These are phyloP conservation scores for Penicillium decumbens DNA, from an alignment of 2,329 filamentous ascomycete species.

Conservation along the genomic window DNA sequence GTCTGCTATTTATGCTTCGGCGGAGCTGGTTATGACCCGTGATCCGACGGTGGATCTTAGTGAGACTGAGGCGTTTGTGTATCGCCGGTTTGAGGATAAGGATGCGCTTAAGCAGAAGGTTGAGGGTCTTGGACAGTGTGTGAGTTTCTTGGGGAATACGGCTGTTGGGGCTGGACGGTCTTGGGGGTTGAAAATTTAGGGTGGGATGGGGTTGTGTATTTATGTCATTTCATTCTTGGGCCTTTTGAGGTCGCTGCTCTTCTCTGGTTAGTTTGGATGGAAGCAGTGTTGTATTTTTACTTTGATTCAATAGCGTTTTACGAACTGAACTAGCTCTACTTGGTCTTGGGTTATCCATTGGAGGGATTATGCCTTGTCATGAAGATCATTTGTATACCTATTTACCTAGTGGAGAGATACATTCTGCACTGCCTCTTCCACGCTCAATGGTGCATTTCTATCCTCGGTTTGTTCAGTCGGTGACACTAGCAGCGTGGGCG, in stretches of 20 bases:
- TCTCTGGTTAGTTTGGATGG: background rate
- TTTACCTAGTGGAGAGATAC: slow-evolving; percentile 22
- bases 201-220: slow-evolving; percentile 14
- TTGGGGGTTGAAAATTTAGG: slow-evolving; percentile 74
- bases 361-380: background rate
- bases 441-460: slow-evolving; percentile 21
- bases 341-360: background rate
- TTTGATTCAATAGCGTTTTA: background rate
- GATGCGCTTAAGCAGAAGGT: slow-evolving; percentile 59
- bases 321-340: background rate
- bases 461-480: slow-evolving; percentile 3
- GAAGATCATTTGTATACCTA: background rate
- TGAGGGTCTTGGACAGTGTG: slow-evolving; percentile 66
- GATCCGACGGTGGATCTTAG: slow-evolving; percentile 68
- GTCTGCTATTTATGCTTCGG: slow-evolving; percentile 65
- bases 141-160: slow-evolving; percentile 73
- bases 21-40: slow-evolving; percentile 91
- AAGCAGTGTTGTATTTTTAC: background rate
- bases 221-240: background rate
- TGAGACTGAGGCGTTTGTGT: slow-evolving; percentile 76
- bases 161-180: slow-evolving; percentile 79
- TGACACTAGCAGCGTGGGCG: slow-evolving; percentile 17
- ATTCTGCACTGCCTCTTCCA: slow-evolving; percentile 35
- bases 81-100: slow-evolving; percentile 67
- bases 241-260: background rate